phyloP scores from a whole-genome alignment of 345 rosid genomes.

The Eucalyptus curtisii region DNA sequence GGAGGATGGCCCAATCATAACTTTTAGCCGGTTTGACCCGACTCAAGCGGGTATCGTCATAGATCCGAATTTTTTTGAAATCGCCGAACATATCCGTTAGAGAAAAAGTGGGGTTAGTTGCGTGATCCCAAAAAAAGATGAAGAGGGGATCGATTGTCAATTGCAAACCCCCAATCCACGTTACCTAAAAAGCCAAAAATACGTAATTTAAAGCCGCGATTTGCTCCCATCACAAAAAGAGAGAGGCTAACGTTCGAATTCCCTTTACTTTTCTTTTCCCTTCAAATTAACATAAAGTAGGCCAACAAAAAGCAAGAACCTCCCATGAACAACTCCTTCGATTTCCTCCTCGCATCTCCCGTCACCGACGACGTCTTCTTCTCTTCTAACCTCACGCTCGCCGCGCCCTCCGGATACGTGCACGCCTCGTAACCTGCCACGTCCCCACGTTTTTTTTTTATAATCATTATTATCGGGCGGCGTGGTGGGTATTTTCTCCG shows the following conservation, averaged over 20 bases:
- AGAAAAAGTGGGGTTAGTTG: background rate
- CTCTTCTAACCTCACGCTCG: background rate
- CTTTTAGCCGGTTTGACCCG: background rate
- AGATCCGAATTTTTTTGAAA: rapidly evolving
- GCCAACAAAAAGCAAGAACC: background rate
- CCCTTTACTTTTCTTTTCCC: background rate
- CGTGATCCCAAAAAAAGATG: background rate
- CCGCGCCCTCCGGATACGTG: constrained; percentile 1
- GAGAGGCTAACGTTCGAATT: background rate
- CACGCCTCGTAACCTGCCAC: constrained; percentile 45
- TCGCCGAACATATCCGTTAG: background rate
- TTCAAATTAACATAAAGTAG: background rate
- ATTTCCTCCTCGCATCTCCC: background rate
- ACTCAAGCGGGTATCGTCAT: background rate
- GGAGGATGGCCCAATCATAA: background rate
- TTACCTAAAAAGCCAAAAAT: background rate
- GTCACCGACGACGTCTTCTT: constrained; percentile 1
- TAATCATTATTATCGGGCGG: background rate
- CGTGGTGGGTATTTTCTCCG: no score
- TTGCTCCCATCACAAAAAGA: background rate
- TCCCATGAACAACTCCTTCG: background rate
- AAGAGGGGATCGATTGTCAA: background rate
- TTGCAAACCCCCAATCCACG: background rate
- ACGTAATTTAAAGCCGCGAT: background rate
- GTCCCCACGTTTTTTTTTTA: background rate